Conservation (phyloP, 306 rosid species). For the Corylus americana region DNA sequence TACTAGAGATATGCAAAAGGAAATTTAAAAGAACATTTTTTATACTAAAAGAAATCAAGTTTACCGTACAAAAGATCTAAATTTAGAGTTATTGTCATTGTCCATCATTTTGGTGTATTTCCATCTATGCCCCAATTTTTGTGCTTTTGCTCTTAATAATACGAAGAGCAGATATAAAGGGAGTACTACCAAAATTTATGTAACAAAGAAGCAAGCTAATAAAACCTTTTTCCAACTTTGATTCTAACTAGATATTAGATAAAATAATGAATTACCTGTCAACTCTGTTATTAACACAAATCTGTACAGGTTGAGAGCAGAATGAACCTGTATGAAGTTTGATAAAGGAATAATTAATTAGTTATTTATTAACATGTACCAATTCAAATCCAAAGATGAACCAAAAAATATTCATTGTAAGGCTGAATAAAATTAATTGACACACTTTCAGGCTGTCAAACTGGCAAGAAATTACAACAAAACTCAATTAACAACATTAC, state of each 20-base stretch:
- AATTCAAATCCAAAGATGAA: neutral
- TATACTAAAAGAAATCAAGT: neutral
- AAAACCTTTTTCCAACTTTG: neutral
- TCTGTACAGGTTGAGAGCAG: slow-evolving; percentile 90
- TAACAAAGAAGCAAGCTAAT: neutral
- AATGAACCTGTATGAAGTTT: slow-evolving; percentile 54
- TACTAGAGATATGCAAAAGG: neutral
- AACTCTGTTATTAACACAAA: slow-evolving; percentile 76
- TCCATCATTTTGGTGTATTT: neutral
- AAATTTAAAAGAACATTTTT: neutral
- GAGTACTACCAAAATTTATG: neutral
- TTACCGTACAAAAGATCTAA: neutral
- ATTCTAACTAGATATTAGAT: neutral
- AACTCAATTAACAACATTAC: neutral
- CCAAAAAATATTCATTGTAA: neutral
- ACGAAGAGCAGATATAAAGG: neutral
- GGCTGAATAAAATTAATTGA: neutral
- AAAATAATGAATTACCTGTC: slow-evolving; percentile 46
- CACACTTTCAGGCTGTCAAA: too few relatives aligned
- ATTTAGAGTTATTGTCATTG: neutral
- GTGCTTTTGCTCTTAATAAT: neutral
- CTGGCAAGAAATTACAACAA: too few relatives aligned
- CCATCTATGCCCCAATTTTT: neutral
- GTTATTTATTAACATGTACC: neutral
- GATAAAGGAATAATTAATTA: neutral